Evolutionary conservation across 257 asterid species (phyloP).

Genomic region (Ligustrum vulgare): DNA sequence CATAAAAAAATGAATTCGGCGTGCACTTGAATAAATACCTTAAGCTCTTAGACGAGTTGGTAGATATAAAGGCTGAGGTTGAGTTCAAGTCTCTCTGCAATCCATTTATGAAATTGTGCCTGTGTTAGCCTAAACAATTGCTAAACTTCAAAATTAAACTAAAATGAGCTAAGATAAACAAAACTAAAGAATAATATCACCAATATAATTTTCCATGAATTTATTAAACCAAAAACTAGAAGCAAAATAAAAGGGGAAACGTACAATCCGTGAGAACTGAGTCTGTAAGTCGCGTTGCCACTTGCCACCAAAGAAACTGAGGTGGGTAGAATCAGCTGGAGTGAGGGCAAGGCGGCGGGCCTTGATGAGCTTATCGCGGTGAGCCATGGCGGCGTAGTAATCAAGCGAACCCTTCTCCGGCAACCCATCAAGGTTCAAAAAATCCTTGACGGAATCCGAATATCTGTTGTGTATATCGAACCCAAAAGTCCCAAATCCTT

Average conservation of each 20-base stretch:
- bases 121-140: neutral
- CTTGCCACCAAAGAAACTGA: conserved; percentile 60
- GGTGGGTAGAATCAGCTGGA: conserved; percentile 28
- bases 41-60: too few relatives aligned
- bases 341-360: conserved; percentile 73
- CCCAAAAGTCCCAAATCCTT: conserved; percentile 64
- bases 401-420: conserved; percentile 71
- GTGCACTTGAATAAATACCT: neutral
- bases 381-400: conserved; percentile 86
- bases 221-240: neutral
- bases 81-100: neutral
- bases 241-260: conserved; percentile 19
- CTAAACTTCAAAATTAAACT: neutral
- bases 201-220: neutral
- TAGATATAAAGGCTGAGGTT: too few relatives aligned
- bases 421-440: conserved; percentile 59
- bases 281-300: conserved; percentile 54
- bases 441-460: conserved; percentile 68
- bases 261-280: conserved; percentile 76
- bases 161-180: neutral
- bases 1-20: neutral
- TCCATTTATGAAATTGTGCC: neutral
- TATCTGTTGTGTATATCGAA: conserved; percentile 78
- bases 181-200: neutral
- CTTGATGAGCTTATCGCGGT: conserved; percentile 67